These are phyloP conservation scores for Syncephalastrum monosporum DNA, from an alignment of 371 early-diverging fungal genomes.

Conservation along the genomic window DNA sequence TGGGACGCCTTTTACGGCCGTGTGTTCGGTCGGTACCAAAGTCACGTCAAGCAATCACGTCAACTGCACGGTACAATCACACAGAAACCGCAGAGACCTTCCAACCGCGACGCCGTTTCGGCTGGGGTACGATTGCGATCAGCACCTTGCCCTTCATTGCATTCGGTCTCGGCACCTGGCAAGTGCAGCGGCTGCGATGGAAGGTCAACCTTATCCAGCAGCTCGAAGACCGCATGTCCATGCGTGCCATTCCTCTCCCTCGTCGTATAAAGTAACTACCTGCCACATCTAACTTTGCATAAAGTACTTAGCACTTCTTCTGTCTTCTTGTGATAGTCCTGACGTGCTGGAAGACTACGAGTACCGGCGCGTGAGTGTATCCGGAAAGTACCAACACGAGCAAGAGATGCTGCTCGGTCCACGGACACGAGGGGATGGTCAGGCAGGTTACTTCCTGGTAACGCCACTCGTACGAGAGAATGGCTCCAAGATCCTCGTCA, in stretches of 20 bases:
- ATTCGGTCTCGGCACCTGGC: slow-evolving; percentile 90
- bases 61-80: too few relatives aligned
- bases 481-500: slow-evolving; percentile 75
- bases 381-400: slow-evolving; percentile 71
- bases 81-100: slow-evolving; percentile 6
- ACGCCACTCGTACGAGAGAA: slow-evolving; percentile 83
- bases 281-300: neutral
- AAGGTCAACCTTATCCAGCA: slow-evolving; percentile 79
- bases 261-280: slow-evolving; percentile 57
- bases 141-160: slow-evolving; percentile 76
- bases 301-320: slow-evolving; percentile 1
- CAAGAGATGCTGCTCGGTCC: slow-evolving; percentile 82
- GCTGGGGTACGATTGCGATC: slow-evolving; percentile 40
- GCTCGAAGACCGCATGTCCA: slow-evolving; percentile 64
- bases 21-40: too few relatives aligned
- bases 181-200: slow-evolving; percentile 88
- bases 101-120: slow-evolving; percentile 29
- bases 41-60: too few relatives aligned
- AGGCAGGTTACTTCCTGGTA: slow-evolving; percentile 78
- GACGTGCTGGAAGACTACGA: slow-evolving; percentile 63
- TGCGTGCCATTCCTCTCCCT: slow-evolving; percentile 70
- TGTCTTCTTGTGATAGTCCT: slow-evolving; percentile 23
- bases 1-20: too few relatives aligned
- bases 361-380: slow-evolving; percentile 69
- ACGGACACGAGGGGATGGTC: slow-evolving; percentile 70